Conservation (phyloP, 139 green algal genomes). For the Volvox reticuliferus region DNA sequence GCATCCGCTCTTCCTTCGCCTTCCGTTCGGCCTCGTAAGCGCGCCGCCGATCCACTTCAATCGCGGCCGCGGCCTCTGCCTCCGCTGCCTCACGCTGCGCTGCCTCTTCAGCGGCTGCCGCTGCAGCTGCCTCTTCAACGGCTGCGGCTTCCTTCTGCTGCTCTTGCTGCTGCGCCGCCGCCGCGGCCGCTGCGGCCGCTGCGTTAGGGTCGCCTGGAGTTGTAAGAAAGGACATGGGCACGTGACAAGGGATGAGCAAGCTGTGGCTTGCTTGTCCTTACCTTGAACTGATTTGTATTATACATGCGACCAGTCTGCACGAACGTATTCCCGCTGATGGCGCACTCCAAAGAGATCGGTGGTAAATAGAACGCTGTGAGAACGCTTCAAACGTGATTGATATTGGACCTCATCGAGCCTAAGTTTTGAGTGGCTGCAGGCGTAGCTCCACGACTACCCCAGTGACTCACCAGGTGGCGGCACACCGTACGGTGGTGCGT, state of each 20-base stretch:
- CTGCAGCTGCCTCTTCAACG: background rate
- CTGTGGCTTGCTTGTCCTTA: background rate
- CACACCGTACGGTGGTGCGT: constrained; percentile 26
- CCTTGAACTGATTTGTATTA: background rate
- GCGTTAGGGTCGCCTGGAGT: no score
- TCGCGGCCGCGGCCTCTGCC: background rate
- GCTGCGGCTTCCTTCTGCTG: background rate
- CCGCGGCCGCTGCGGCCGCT: background rate
- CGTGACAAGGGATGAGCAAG: background rate
- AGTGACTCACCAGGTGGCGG: background rate
- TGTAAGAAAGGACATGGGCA: no score
- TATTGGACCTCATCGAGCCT: no score
- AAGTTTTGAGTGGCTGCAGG: no score
- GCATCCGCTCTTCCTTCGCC: constrained; percentile 41
- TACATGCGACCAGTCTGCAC: no score
- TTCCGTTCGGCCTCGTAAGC: constrained; percentile 34
- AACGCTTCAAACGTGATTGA: no score
- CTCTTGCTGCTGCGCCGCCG: background rate
- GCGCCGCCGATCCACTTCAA: background rate
- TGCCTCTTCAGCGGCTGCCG: background rate
- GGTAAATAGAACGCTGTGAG: no score
- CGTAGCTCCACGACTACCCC: no score
- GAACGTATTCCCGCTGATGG: no score
- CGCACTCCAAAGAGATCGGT: no score
- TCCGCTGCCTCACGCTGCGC: background rate